A percentile compares a stretch with the other conserved stretches of the same genome.
Conservation (phyloP, 768 basidiomycete species). For the Amanita rubescens region DNA sequence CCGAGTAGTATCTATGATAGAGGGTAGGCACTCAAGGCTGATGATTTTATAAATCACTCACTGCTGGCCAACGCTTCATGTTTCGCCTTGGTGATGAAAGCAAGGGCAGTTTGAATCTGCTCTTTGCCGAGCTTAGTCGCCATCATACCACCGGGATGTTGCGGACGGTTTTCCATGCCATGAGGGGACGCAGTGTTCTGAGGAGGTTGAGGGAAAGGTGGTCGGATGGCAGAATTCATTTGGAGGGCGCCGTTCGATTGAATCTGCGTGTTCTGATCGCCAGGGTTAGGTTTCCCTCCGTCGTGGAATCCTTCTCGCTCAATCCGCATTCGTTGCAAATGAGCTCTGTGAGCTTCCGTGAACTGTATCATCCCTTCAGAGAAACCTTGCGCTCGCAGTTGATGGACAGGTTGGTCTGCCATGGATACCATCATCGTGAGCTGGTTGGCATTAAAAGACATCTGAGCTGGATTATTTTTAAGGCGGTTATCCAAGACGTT, state of each 20-base stretch:
- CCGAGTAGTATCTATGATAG: constrained; percentile 25
- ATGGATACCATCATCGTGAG: constrained; percentile 40
- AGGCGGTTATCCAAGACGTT: constrained; percentile 30
- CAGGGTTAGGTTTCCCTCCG: neutral
- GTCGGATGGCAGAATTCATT: neutral
- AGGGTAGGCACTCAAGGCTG: neutral
- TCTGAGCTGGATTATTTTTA: constrained; percentile 15
- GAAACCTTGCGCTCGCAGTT: constrained; percentile 47
- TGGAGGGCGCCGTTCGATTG: neutral
- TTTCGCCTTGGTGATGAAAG: constrained; percentile 25
- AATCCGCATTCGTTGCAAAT: constrained; percentile 31
- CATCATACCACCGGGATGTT: neutral
- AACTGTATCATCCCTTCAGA: constrained; percentile 43
- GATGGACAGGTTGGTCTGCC: constrained; percentile 35
- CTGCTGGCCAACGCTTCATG: constrained; percentile 24
- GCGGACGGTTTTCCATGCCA: constrained; percentile 1
- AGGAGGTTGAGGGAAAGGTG: neutral
- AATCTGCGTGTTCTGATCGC: neutral
- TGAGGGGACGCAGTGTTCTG: neutral
- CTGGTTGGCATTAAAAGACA: constrained; percentile 23
- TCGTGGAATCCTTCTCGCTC: constrained; percentile 23
- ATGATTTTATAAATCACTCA: constrained; percentile 8
- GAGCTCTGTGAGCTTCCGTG: constrained; percentile 50
- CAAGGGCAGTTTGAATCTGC: constrained; percentile 23
- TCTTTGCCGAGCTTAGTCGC: constrained; percentile 20